Conservation (phyloP, 495 filamentous ascomycete genomes). For the Xylaria flabelliformis region DNA sequence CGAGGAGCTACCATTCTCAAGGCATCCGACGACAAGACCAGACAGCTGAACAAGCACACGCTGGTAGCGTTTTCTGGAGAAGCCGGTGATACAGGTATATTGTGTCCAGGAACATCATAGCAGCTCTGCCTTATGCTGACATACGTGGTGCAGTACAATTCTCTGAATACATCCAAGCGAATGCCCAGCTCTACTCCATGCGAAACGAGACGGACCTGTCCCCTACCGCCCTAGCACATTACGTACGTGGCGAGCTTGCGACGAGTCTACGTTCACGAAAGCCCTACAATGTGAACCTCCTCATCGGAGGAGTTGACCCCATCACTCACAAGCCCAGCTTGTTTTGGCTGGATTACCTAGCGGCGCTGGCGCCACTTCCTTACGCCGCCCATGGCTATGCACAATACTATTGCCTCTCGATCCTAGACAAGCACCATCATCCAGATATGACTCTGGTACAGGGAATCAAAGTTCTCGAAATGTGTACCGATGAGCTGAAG, state of each 20-base stretch:
- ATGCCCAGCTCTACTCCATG: slow-evolving; percentile 97
- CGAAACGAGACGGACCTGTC: slow-evolving; percentile 91
- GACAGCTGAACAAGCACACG: slow-evolving; percentile 85
- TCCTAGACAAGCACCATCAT: slow-evolving; percentile 97
- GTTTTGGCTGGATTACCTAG: slow-evolving; percentile 98
- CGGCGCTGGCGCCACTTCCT: slow-evolving; percentile 82
- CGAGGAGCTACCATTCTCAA: slow-evolving; percentile 96
- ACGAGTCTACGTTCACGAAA: slow-evolving; percentile 86
- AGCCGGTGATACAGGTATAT: slow-evolving; percentile 90
- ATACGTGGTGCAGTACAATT: slow-evolving; percentile 78
- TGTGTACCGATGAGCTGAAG: slow-evolving; percentile 97
- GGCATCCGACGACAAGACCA: slow-evolving; percentile 94
- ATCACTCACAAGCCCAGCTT: slow-evolving; percentile 85
- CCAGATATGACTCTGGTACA: slow-evolving; percentile 87
- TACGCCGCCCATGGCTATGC: slow-evolving; percentile 99
- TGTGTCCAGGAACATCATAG: neutral
- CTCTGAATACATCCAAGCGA: slow-evolving; percentile 98
- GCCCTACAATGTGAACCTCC: slow-evolving; percentile 94
- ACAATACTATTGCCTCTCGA: slow-evolving; percentile 96
- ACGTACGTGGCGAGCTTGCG: slow-evolving; percentile 91
- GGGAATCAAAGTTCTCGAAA: slow-evolving; percentile 85
- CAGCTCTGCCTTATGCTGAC: slow-evolving; percentile 39
- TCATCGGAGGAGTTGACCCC: slow-evolving; percentile 89
- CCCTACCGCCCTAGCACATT: slow-evolving; percentile 85
- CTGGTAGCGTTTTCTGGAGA: slow-evolving; percentile 97